Base-by-base conservation (phyloP, 371 early-diverging fungal genomes). In the Rhizomucor pusillus region DNA sequence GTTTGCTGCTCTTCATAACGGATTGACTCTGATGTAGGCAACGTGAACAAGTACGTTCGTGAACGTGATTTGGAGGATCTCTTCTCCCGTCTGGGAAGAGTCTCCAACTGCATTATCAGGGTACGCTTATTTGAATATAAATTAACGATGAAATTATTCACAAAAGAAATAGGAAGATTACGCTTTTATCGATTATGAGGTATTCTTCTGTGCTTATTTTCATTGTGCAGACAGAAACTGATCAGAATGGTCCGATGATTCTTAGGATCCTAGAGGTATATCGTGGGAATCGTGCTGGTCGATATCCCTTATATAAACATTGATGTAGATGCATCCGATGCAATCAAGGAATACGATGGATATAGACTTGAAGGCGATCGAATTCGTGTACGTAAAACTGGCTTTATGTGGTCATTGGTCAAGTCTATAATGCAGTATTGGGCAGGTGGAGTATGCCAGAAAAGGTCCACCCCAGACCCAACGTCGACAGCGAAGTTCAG, bases 321-420 rank as follows among this genome's bases (percentile, higher is more conserved):
- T 7, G 7, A 3, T 29, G 29, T 29, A 29, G 89, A 89, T 61
- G 89, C 89, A 44, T 87, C 89, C 25, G 88, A 88, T 62, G 89
- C 90, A 43, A 72, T 88, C 50, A 75, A 79, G 53, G 80, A 82
- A 60, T 75, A 85, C 36, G 74, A 88, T 60, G 86, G 86, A 7
- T 67, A 77, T 49, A 54, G 66, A 16, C 60, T 87, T 40, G 68
- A 71, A 52, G 68, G 59, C n/a, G 72, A 71, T 36, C 57, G 68
- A 52, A 43, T 71, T 37, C 4, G 14, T 41, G 41, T 41, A 41
- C 12, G 41, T 19, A 16, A n/a, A 41, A 5, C 41, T 41, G 19
- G 5, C 12, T 16, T 4, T 16, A 14, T 16, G 19, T 41, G 11
- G 12, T 11, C 3, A 41, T 5, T 3, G 41, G 41, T 41, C 14